Evolutionary conservation across 2,329 filamentous ascomycete species (phyloP).

Genomic region (Colletotrichum costaricense): DNA sequence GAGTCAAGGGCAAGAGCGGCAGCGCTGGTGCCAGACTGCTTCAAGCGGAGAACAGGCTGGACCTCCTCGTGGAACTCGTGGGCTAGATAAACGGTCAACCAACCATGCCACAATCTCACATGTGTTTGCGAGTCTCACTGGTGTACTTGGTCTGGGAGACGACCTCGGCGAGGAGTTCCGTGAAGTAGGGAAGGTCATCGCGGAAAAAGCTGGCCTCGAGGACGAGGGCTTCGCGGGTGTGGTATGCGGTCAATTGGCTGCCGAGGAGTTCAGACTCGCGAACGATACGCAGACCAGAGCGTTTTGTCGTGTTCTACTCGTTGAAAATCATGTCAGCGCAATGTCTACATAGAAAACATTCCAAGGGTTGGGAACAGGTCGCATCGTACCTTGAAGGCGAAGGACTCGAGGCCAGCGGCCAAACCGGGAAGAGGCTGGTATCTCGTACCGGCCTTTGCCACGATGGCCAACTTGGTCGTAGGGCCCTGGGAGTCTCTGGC

Average conservation of each 20-base stretch:
- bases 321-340: conserved; percentile 23
- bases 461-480: conserved; percentile 89
- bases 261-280: conserved; percentile 96
- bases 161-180: conserved; percentile 94
- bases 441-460: conserved; percentile 93
- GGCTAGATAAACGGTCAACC: conserved; percentile 61
- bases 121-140: conserved; percentile 61
- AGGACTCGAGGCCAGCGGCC: conserved; percentile 90
- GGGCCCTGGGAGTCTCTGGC: conserved; percentile 89
- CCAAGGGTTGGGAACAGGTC: not conserved
- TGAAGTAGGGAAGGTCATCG: conserved; percentile 96
- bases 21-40: conserved; percentile 77
- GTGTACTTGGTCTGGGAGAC: conserved; percentile 88
- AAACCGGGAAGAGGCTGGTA: conserved; percentile 92
- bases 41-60: conserved; percentile 78
- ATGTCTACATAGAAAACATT: not conserved
- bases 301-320: conserved; percentile 82
- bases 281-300: conserved; percentile 91
- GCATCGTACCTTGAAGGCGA: conserved; percentile 89
- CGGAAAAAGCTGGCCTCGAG: conserved; percentile 95
- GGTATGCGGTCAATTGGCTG: conserved; percentile 86
- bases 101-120: not conserved
- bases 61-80: conserved; percentile 94
- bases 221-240: conserved; percentile 93
- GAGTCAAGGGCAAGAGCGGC: conserved; percentile 82